Evolutionary conservation across 257 asterid genomes (phyloP).

Genomic region (Solanum pinnatisectum): DNA sequence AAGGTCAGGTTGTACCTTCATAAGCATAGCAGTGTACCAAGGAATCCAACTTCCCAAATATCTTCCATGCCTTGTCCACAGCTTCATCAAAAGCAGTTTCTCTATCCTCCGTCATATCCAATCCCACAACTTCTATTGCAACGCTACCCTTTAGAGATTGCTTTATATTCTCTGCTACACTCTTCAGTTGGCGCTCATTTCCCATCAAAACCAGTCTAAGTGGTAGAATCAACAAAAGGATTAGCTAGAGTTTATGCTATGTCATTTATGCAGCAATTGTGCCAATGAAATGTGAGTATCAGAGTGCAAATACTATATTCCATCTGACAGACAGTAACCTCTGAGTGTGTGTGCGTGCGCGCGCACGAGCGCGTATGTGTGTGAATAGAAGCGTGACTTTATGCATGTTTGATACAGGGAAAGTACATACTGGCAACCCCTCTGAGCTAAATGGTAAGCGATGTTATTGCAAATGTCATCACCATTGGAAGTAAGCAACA

Average conservation of each 20-base stretch:
- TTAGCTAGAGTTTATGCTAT: background rate
- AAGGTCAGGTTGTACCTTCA: conserved; percentile 43
- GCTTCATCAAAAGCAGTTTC: conserved; percentile 53
- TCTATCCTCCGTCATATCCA: conserved; percentile 66
- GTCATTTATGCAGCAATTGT: background rate
- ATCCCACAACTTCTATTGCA: conserved; percentile 42
- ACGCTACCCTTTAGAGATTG: conserved; percentile 35
- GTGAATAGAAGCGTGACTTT: background rate
- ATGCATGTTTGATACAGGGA: background rate
- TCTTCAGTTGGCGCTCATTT: conserved; percentile 44
- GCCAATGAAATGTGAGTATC: background rate
- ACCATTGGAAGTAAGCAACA: conserved; percentile 76
- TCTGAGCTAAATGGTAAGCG: conserved; percentile 63
- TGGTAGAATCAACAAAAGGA: background rate
- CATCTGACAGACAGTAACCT: background rate
- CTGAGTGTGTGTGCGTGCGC: background rate
- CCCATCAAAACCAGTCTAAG: conserved; percentile 76
- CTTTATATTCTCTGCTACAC: conserved; percentile 42
- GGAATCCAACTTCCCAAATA: conserved; percentile 65
- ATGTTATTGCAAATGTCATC: conserved; percentile 62
- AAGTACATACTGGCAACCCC: conserved; percentile 62
- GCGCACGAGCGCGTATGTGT: background rate
- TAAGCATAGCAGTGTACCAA: conserved; percentile 69
- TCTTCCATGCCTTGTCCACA: conserved; percentile 45
- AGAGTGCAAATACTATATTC: background rate